phyloP scores from a whole-genome alignment of 495 filamentous ascomycete species.

The Penicillium verhagenii region DNA sequence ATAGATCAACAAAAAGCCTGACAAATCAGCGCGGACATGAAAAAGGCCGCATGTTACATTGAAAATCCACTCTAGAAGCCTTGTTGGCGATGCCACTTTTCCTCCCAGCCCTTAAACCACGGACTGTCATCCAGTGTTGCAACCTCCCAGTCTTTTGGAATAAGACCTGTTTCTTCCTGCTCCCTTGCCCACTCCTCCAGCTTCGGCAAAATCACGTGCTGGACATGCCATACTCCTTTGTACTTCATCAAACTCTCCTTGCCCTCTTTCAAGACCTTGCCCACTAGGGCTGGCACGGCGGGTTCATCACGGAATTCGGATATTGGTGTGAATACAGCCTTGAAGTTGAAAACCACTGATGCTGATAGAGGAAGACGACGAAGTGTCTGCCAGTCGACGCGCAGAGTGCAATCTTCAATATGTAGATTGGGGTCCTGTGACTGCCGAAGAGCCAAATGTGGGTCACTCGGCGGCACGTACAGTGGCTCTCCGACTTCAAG shows the following conservation, averaged over 20 bases:
- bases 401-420: constrained; percentile 63
- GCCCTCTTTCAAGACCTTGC: constrained; percentile 68
- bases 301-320: constrained; percentile 72
- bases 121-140: constrained; percentile 79
- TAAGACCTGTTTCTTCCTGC: constrained; percentile 63
- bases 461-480: constrained; percentile 75
- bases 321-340: constrained; percentile 80
- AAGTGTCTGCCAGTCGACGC: constrained; percentile 94
- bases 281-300: constrained; percentile 65
- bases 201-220: constrained; percentile 69
- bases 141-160: constrained; percentile 65
- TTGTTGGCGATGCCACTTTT: constrained; percentile 78
- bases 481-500: constrained; percentile 76
- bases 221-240: constrained; percentile 82
- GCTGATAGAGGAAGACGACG: constrained; percentile 76
- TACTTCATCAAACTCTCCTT: constrained; percentile 78
- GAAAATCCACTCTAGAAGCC: constrained; percentile 51
- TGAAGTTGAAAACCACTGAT: constrained; percentile 86
- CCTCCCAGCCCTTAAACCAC: constrained; percentile 79
- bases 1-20: not conserved
- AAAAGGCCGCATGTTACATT: not conserved
- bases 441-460: constrained; percentile 57
- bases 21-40: not conserved
- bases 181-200: constrained; percentile 67
- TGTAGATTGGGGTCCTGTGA: constrained; percentile 55